A percentile compares a stretch with the other conserved stretches of the same genome.
phyloP scores from a whole-genome alignment of 2,329 filamentous ascomycete genomes.

The Aspergillus tubingensis region DNA sequence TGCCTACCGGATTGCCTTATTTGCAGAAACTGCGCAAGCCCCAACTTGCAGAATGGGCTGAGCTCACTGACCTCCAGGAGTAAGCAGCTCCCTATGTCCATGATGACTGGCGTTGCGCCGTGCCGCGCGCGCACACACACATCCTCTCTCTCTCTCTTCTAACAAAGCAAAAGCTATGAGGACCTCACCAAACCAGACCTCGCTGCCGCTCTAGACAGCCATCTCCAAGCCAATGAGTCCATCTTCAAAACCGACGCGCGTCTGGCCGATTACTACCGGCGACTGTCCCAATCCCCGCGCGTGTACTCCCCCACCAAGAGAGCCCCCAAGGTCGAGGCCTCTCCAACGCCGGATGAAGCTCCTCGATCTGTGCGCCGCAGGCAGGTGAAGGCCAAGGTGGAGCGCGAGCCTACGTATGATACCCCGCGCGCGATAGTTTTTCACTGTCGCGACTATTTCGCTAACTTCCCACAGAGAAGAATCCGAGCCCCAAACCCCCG shows the following conservation, averaged over 20 bases:
- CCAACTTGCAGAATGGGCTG: conserved; percentile 74
- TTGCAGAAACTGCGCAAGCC: conserved; percentile 79
- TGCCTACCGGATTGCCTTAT: conserved; percentile 70
- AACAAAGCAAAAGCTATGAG: conserved; percentile 58
- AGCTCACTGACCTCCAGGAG: conserved; percentile 70
- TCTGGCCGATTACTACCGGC: conserved; percentile 75
- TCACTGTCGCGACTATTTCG: not conserved
- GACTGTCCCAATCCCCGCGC: conserved; percentile 38
- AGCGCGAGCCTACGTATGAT: conserved; percentile 27
- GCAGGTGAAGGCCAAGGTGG: conserved; percentile 46
- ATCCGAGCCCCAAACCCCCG: conserved; percentile 21
- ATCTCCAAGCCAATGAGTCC: conserved; percentile 68
- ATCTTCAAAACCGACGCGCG: conserved; percentile 64
- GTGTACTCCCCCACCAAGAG: conserved; percentile 53
- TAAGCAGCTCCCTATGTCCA: conserved; percentile 51
- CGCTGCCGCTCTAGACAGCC: conserved; percentile 71
- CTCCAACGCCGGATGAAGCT: conserved; percentile 29
- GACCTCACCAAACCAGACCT: conserved; percentile 77
- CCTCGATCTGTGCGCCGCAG: conserved; percentile 42
- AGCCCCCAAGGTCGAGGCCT: conserved; percentile 41
- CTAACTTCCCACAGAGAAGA: conserved; percentile 17
- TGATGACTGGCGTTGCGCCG: too few relatives aligned
- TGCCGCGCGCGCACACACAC: not conserved
- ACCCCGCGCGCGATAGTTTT: not conserved
- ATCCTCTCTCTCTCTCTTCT: not conserved